Evolutionary conservation across 2,329 filamentous ascomycete genomes (phyloP), one percentile per base, ranked within the genome.

Genomic region (Cordyceps farinosa): DNA sequence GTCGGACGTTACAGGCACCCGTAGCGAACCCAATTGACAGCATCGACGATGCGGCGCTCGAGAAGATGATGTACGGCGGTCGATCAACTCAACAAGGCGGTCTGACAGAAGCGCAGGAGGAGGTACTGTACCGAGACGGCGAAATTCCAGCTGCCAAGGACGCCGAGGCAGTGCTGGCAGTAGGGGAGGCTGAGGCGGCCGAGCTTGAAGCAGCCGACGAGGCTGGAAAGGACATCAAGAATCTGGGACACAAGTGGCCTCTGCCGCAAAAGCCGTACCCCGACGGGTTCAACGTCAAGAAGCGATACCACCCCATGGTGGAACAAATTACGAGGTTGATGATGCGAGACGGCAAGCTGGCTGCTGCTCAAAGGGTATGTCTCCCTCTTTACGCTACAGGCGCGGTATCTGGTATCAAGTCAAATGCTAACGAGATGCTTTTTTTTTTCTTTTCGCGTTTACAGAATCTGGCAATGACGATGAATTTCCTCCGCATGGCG

Each of bases 331-430:
- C 92, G 22, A 93, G 92, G 74, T 82, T 97, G 69, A 78, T 99
- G 67, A 99, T 98, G 94, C 82, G 83, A 70, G 86, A 98, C 76
- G 95, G 95, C 69, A 96, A 97, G 81, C 86, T 96, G 74, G 90
- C 89, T 72, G 84, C 86, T 75, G 95, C 95, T n/a, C 92, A 99
- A 76, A 87, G 88, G 80, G 92, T 96, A 82, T 64, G 85, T 73
- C 5, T 44, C 1, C 17, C 42, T 9, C 17, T 48, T 9, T 27
- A 8, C 30, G 34, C 27, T 53, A 15, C 29, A 30, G 42, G 2
- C 10, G n/a, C 36, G 17, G 13, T 5, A 13, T 60, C 8, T 36
- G 6, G 5, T 22, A 10, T 9, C 13, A 9, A 13, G 27, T 2
- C 3, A 22, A 22, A 3, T 59, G 42, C 56, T 59, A n/a, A 59